phyloP scores from a whole-genome alignment of 768 basidiomycete species.

The Postia placenta region DNA sequence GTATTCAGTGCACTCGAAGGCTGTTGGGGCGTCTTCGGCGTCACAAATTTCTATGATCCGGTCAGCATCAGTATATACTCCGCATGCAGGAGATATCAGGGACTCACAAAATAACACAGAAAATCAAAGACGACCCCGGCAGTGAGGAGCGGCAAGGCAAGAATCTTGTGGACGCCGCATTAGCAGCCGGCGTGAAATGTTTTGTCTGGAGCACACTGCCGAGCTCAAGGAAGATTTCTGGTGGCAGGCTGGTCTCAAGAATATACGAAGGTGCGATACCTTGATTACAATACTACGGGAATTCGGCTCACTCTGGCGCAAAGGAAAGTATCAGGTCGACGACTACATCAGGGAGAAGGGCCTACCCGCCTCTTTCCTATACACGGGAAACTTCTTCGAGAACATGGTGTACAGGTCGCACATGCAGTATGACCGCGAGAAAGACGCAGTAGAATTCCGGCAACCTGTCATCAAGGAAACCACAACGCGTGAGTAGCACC shows the following conservation, averaged over 20 bases:
- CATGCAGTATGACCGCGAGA: conserved; percentile 12
- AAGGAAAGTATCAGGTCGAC: conserved; percentile 15
- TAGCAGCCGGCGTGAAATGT: conserved; percentile 11
- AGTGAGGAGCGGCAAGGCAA: conserved; percentile 17
- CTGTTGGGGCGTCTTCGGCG: conserved; percentile 17
- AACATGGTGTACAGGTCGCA: conserved; percentile 15
- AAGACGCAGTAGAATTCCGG: conserved; percentile 14
- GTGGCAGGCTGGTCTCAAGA: conserved; percentile 13
- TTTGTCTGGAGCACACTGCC: conserved; percentile 18
- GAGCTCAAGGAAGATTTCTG: conserved; percentile 13
- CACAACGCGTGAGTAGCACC: conserved; percentile 8
- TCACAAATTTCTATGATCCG: conserved; percentile 17
- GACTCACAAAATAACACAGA: background rate
- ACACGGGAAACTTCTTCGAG: conserved; percentile 19
- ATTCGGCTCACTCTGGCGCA: background rate
- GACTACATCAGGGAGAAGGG: conserved; percentile 15
- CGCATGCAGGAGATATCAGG: background rate
- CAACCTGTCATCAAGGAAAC: conserved; percentile 14
- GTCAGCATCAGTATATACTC: conserved; percentile 3
- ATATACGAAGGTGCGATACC: conserved; percentile 13
- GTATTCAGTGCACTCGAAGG: conserved; percentile 8
- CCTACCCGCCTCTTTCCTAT: conserved; percentile 11
- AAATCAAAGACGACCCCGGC: conserved; percentile 15
- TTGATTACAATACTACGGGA: background rate
- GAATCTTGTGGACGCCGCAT: conserved; percentile 14